Conservation (phyloP, 2,329 filamentous ascomycete genomes). For the Parasarocladium wereldwijsianum region DNA sequence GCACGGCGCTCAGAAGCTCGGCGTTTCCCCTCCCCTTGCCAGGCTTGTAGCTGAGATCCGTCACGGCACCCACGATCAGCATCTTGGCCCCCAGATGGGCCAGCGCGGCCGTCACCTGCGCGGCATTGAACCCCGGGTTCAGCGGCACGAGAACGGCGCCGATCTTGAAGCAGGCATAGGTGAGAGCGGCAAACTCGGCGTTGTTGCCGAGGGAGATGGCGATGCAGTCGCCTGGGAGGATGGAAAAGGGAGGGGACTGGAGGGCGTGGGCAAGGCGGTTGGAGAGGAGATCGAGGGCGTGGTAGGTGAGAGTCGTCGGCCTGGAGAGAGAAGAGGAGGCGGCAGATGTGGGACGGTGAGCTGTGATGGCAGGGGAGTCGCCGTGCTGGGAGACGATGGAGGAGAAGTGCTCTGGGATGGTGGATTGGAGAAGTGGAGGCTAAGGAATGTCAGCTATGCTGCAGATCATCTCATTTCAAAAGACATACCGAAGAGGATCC, state of each 20-base stretch:
- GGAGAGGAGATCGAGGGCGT: constrained; percentile 58
- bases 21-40: constrained; percentile 38
- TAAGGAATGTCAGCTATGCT: too few species aligned
- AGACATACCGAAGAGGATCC: too few species aligned
- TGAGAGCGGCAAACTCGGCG: constrained; percentile 68
- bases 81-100: constrained; percentile 59
- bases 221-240: constrained; percentile 70
- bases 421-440: constrained; percentile 52
- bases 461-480: too few species aligned
- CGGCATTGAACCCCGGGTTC: constrained; percentile 75
- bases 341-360: constrained; percentile 25
- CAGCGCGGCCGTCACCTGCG: constrained; percentile 66
- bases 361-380: constrained; percentile 45
- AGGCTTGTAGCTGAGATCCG: constrained; percentile 59
- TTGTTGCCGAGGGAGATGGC: constrained; percentile 79
- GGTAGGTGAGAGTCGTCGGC: constrained; percentile 55
- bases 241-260: constrained; percentile 50
- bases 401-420: constrained; percentile 59
- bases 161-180: constrained; percentile 84
- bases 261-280: constrained; percentile 63
- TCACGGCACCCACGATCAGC: constrained; percentile 75
- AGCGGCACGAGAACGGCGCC: constrained; percentile 89
- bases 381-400: constrained; percentile 48
- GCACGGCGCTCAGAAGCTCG: constrained; percentile 27
- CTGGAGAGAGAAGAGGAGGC: constrained; percentile 29